A percentile compares a stretch with the other conserved stretches of the same genome.
Evolutionary conservation across 768 basidiomycete genomes (phyloP).

Genomic region (Lactarius akahatsu): DNA sequence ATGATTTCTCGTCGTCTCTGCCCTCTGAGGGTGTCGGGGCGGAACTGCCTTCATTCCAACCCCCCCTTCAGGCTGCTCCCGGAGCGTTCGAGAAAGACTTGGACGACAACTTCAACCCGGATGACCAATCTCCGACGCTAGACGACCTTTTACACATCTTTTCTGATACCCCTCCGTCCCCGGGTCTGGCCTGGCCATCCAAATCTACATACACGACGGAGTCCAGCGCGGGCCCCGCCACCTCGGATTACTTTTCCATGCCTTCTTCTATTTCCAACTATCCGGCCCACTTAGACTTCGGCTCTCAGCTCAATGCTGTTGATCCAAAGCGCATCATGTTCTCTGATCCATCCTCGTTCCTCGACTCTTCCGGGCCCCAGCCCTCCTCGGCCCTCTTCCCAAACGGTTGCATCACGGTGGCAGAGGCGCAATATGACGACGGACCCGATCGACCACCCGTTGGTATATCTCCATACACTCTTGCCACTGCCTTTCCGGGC

Average conservation of each 20-base stretch:
- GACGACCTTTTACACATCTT: too few relatives aligned
- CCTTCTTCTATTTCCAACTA: neutral
- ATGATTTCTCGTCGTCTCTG: neutral
- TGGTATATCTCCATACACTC: neutral
- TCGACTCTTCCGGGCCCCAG: neutral
- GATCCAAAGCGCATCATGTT: neutral
- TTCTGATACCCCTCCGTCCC: neutral
- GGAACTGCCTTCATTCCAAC: neutral
- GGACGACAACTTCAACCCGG: neutral
- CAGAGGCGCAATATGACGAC: neutral
- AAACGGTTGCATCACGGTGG: neutral
- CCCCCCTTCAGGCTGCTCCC: neutral
- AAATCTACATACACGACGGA: neutral
- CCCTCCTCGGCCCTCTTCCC: neutral
- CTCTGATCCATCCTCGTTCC: neutral
- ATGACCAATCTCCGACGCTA: neutral
- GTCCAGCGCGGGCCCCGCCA: neutral
- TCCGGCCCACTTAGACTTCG: neutral
- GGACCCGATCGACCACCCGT: neutral
- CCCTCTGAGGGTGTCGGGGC: neutral
- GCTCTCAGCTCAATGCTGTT: neutral
- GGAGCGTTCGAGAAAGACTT: neutral
- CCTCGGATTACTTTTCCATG: neutral
- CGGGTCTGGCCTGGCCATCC: neutral
- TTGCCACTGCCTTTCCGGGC: neutral